Evolutionary conservation across 148 eudicot genomes (phyloP).

Genomic region (Linanthus parryae): DNA sequence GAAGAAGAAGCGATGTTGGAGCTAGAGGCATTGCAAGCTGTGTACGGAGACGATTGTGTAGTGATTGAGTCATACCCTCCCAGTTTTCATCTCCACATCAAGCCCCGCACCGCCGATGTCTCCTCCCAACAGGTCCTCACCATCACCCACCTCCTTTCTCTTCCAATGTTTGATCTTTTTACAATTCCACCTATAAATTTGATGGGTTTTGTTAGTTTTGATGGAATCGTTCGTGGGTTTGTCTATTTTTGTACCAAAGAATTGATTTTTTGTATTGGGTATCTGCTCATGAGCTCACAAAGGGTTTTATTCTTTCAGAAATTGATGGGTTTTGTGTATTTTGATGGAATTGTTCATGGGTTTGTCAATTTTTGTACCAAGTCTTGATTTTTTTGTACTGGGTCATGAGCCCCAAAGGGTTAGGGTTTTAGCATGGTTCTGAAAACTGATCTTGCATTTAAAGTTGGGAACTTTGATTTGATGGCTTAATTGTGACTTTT

Average conservation of each 20-base stretch:
- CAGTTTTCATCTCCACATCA: constrained; percentile 53
- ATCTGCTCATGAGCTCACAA: too few species aligned
- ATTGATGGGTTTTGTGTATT: too few species aligned
- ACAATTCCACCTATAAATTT: background rate
- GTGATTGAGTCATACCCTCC: constrained; percentile 58
- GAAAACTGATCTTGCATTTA: too few species aligned
- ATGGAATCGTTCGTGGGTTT: background rate
- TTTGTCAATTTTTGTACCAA: too few species aligned
- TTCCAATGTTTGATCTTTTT: background rate
- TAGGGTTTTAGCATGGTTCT: too few species aligned
- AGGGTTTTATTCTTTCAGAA: too few species aligned
- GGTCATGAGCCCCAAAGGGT: too few species aligned
- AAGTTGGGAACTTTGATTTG: too few species aligned
- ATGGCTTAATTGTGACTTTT: background rate
- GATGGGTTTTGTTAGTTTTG: background rate
- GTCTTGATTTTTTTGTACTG: too few species aligned
- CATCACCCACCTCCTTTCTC: too few species aligned
- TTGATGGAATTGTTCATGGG: too few species aligned
- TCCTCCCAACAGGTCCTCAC: constrained; percentile 90
- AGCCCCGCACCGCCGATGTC: constrained; percentile 77
- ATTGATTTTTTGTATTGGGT: background rate
- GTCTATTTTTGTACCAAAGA: background rate
- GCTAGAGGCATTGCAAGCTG: constrained; percentile 63
- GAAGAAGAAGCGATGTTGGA: constrained; percentile 59
- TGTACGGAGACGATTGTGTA: constrained; percentile 73